phyloP scores from a whole-genome alignment of 1,284 basidiomycete genomes.

The Trametes hirsuta region DNA sequence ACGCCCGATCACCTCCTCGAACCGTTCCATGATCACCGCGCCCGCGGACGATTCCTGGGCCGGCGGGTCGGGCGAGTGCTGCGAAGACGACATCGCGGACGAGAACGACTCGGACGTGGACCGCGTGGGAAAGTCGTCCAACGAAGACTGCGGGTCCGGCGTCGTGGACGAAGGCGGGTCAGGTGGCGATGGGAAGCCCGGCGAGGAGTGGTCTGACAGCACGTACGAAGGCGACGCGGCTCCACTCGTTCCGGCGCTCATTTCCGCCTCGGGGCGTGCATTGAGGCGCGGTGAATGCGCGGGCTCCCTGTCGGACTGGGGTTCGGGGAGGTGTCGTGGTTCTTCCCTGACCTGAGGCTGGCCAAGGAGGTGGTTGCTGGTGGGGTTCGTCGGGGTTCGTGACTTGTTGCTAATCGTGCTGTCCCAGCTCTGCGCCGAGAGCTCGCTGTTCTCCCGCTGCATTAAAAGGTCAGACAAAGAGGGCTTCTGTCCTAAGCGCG shows the following conservation, averaged over 20 bases:
- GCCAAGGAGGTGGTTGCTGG: conserved; percentile 42
- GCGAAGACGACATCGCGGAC: conserved; percentile 48
- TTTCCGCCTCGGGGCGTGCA: conserved; percentile 19
- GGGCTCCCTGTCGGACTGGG: conserved; percentile 11
- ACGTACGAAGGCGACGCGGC: conserved; percentile 25
- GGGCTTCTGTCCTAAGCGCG: conserved; percentile 52
- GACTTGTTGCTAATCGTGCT: conserved; percentile 52
- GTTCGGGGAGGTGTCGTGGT: conserved; percentile 3
- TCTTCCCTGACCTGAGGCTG: background rate
- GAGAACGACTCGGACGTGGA: conserved; percentile 52
- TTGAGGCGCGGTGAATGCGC: conserved; percentile 21
- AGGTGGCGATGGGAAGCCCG: conserved; percentile 53
- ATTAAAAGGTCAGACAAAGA: conserved; percentile 66
- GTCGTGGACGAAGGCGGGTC: conserved; percentile 66
- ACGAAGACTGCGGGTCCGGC: conserved; percentile 70
- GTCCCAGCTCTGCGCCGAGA: conserved; percentile 62
- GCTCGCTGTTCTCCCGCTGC: conserved; percentile 54
- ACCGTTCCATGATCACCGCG: conserved; percentile 59
- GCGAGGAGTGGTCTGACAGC: conserved; percentile 28
- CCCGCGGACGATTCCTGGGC: conserved; percentile 38
- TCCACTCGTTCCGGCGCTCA: conserved; percentile 23
- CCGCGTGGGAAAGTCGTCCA: conserved; percentile 59
- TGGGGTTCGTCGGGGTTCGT: conserved; percentile 49
- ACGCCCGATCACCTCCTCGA: conserved; percentile 69
- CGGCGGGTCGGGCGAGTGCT: conserved; percentile 40